A percentile compares a stretch with the other conserved stretches of the same genome.
Evolutionary conservation across 495 filamentous ascomycete species (phyloP).

Genomic region (Tuber indicum): DNA sequence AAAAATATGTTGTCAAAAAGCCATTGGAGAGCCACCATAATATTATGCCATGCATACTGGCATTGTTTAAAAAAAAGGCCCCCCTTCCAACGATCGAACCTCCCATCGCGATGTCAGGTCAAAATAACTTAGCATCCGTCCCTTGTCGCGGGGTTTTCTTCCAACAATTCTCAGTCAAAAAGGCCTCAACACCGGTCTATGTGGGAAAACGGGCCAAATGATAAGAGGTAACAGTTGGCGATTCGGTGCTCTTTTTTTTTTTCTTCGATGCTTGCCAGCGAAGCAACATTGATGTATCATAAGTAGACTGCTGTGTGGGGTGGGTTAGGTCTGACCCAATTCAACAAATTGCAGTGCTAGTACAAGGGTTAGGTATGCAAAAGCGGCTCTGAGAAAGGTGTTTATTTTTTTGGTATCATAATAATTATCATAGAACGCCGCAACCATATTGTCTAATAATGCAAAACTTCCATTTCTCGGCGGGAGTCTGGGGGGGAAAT

Average conservation of each 20-base stretch:
- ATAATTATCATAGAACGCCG: neutral
- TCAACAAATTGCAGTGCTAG: too few relatives aligned
- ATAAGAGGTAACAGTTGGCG: neutral
- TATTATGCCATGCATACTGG: neutral
- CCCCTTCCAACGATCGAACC: neutral
- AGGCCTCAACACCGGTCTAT: neutral
- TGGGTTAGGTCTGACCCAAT: neutral
- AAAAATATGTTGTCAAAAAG: constrained; percentile 32
- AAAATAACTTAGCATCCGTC: neutral
- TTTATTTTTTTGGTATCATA: neutral
- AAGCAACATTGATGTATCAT: neutral
- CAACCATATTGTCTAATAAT: neutral
- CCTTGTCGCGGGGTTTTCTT: neutral
- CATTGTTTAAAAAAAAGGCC: neutral
- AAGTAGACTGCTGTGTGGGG: neutral
- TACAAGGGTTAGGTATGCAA: neutral
- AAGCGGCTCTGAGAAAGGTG: too few relatives aligned
- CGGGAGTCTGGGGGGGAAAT: neutral
- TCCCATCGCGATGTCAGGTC: neutral
- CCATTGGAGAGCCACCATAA: constrained; percentile 20
- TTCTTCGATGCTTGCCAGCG: constrained; percentile 8
- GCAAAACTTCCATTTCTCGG: neutral
- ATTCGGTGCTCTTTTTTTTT: constrained; percentile 9
- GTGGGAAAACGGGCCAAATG: neutral
- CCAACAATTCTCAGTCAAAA: neutral